Conservation (phyloP, 345 rosid species). For the Dipteronia dyeriana region DNA sequence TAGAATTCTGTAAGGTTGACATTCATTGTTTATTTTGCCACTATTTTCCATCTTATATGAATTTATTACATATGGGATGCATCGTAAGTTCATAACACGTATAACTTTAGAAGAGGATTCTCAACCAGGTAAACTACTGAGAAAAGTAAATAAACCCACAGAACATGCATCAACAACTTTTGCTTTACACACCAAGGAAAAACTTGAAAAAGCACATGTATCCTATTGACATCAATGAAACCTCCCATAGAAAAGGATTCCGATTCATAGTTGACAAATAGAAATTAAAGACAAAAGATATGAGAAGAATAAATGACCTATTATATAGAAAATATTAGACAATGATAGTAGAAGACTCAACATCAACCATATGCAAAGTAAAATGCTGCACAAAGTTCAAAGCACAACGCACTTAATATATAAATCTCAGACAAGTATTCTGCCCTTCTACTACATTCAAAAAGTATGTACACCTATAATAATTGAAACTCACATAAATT, state of each 20-base stretch:
- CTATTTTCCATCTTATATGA: neutral
- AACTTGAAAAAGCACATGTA: neutral
- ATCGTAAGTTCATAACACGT: neutral
- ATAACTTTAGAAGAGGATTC: neutral
- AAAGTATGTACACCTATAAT: neutral
- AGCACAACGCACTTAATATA: neutral
- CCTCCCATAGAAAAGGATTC: neutral
- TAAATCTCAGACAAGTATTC: neutral
- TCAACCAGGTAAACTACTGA: neutral
- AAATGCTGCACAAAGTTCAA: conserved; percentile 8
- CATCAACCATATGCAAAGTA: neutral
- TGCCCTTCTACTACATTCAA: neutral
- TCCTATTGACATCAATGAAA: neutral
- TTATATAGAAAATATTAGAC: neutral
- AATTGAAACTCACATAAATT: neutral
- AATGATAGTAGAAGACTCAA: neutral
- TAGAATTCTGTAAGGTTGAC: neutral
- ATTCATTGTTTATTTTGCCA: neutral
- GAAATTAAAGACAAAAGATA: neutral
- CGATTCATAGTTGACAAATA: neutral
- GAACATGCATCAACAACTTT: neutral
- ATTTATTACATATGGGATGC: neutral
- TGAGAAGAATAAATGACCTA: neutral
- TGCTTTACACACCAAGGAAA: too few relatives aligned
- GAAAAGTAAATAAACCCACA: neutral